Conservation (phyloP, 768 basidiomycete species). For the Pholiota conissans region DNA sequence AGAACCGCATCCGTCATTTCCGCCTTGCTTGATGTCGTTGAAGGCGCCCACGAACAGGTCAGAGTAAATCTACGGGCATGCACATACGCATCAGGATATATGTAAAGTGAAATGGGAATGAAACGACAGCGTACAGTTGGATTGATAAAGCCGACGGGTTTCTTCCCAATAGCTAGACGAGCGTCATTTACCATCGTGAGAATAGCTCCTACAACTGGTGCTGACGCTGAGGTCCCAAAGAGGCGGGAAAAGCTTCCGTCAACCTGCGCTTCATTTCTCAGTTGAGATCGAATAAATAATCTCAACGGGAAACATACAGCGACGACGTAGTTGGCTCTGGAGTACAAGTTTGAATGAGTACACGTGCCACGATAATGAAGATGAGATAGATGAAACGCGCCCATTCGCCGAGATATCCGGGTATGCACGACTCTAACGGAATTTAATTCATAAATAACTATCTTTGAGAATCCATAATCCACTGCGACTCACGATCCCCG, state of each 20-base stretch:
- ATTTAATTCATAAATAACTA: background rate
- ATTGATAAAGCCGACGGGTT: slow-evolving; percentile 50
- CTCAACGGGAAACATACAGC: too few species aligned
- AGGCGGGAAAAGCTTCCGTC: slow-evolving; percentile 36
- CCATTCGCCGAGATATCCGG: slow-evolving; percentile 50
- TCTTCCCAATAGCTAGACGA: slow-evolving; percentile 40
- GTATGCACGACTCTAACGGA: slow-evolving; percentile 38
- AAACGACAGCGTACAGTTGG: slow-evolving; percentile 28
- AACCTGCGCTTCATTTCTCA: slow-evolving; percentile 23
- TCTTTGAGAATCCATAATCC: background rate
- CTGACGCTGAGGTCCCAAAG: slow-evolving; percentile 49
- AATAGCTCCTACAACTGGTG: slow-evolving; percentile 49
- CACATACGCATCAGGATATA: background rate
- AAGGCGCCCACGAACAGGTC: slow-evolving; percentile 38
- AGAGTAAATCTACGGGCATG: slow-evolving; percentile 41
- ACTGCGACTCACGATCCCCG: slow-evolving; percentile 25
- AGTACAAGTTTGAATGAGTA: background rate
- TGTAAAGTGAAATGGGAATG: background rate
- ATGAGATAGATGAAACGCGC: slow-evolving; percentile 15
- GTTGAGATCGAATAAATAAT: too few species aligned
- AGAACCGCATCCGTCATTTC: slow-evolving; percentile 45
- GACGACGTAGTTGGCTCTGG: slow-evolving; percentile 44
- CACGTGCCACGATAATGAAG: background rate
- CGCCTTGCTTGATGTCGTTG: slow-evolving; percentile 47
- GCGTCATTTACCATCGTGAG: slow-evolving; percentile 55